phyloP scores from a whole-genome alignment of 495 filamentous ascomycete species.

The Choiromyces venosus region DNA sequence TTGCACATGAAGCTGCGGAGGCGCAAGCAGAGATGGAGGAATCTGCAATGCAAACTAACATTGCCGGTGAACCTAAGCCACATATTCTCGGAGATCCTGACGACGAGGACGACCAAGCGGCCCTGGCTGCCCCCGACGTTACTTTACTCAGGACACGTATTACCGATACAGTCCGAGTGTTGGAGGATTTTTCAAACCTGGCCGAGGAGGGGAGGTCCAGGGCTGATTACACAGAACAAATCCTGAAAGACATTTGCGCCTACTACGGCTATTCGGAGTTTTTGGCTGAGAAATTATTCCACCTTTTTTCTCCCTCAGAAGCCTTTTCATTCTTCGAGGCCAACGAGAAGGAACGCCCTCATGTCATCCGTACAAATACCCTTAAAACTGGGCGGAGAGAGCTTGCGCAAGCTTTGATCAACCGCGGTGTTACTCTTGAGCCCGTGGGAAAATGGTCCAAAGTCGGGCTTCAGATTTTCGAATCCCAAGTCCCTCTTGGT shows the following conservation, averaged over 20 bases:
- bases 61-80: constrained; percentile 65
- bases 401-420: constrained; percentile 90
- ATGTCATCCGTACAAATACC: constrained; percentile 88
- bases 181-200: constrained; percentile 78
- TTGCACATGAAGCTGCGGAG: constrained; percentile 64
- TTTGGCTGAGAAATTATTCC: constrained; percentile 79
- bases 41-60: constrained; percentile 89
- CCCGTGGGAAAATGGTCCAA: constrained; percentile 99
- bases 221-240: constrained; percentile 75
- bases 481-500: constrained; percentile 87
- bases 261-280: constrained; percentile 67
- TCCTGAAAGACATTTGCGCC: constrained; percentile 85
- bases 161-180: constrained; percentile 83
- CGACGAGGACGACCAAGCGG: constrained; percentile 49
- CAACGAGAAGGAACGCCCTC: constrained; percentile 85
- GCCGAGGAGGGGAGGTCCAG: constrained; percentile 71
- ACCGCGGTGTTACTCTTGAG: constrained; percentile 91
- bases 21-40: constrained; percentile 78
- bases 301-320: constrained; percentile 86
- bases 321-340: constrained; percentile 98
- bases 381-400: constrained; percentile 86
- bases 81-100: constrained; percentile 61
- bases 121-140: constrained; percentile 68
- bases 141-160: constrained; percentile 85
- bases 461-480: constrained; percentile 92